Evolutionary conservation across 106 monocot genomes (phyloP), one percentile per base, ranked within the genome.

Genomic region (Alisma plantagoaquatica): DNA sequence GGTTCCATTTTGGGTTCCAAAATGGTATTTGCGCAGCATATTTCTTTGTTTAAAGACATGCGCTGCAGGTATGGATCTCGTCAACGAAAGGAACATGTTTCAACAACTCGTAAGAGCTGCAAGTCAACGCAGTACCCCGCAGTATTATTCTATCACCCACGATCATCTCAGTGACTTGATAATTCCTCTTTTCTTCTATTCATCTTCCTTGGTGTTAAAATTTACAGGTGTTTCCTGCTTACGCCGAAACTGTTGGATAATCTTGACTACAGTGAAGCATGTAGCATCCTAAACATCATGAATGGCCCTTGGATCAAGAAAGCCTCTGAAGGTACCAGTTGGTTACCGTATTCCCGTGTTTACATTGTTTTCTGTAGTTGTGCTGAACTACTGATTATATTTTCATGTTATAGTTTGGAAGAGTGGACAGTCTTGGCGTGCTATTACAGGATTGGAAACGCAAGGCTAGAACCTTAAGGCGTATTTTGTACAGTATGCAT

Each of bases 81-180:
- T 98, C 61, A 98, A 98, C 44, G 96, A 98, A 65, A 76, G 96
- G 49, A 98, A 98, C 54, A 98, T 98, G 96, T 98, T 98, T 63
- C 96, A 98, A 56, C 96, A 98, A 54, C 96, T 98, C 50, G 96
- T 98, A 27, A 75, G 89, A 62, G 96, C 96, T 31, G 84, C 96
- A 10, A 98, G 89, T 43, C 89, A 85, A 60, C 59, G 64, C 35
- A 89, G 74, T 47, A 98, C 96, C 20, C 96, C 96, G 24, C 96
- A 98, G 94, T 96, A 75, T 78, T 75, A 4, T 27, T 19, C 15
- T 15, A 25, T 46, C 33, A 18, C 46, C 45, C 8, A 31, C 27
- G 26, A 17, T n/a, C 18, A 29, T 26, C 8, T 19, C 16, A 26
- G 2, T 43, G 17, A 10, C 29, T 11, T 28, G 18, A 4, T 53